Evolutionary conservation across 331 rosid genomes (phyloP), one percentile per base, ranked within the genome.

Genomic region (Spiraea crenata): DNA sequence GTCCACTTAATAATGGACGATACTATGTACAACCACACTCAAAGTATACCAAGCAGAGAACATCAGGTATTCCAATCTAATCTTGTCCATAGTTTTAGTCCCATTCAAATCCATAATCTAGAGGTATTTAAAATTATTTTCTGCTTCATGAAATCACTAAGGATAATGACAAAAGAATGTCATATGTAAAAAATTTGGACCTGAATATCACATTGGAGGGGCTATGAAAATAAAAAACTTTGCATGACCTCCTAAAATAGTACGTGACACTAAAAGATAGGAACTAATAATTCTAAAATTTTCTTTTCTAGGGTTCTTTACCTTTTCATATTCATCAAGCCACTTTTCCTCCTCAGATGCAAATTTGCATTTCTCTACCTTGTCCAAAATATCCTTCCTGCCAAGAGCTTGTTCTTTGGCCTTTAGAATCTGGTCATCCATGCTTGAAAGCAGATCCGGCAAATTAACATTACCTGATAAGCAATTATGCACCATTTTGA

Each of bases 311-410:
- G n/a, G n/a, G 25, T 0, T 12, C 31, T 62, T 55, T 86, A 92
- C 98, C 97, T 84, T 93, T 88, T 93, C 98, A 63, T 90, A 93
- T 73, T 90, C 97, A 71, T 88, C 96, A 65, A 93, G 85, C 98
- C 98, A 93, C 73, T 87, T 93, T 77, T 93, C 98, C 89, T 93
- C 97, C 82, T 90, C 92, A 50, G 82, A 86, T 14, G 97, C 89
- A 66, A 87, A 81, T 75, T 81, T 88, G 95, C 97, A 90, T 78
- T 90, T 93, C 79, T 88, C 96, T 69, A 85, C 86, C 85, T 80
- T 90, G 72, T 93, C 98, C 87, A 93, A 75, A 74, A 93, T 93
- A 74, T 93, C 98, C 79, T 86, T 88, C 79, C 97, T 82, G 79
- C 97, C 90, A 54, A 81, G 73, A 72, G 98, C 98, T 81, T 87